These are phyloP conservation scores for Ophiostoma tasmaniense DNA, from an alignment of 2,329 filamentous ascomycete genomes.

Conservation along the genomic window DNA sequence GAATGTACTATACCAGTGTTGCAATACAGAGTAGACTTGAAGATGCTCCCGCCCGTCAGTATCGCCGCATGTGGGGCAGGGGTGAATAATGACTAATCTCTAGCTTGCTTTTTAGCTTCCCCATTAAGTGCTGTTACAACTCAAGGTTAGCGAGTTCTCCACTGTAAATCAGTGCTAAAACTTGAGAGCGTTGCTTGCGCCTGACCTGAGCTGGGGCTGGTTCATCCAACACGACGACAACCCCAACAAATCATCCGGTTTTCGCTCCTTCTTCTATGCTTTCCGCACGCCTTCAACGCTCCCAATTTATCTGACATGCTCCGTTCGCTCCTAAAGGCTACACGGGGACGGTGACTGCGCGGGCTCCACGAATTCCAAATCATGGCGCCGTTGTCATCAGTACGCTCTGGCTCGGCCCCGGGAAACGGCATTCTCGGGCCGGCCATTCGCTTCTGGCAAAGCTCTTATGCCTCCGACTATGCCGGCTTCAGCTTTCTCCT, in stretches of 20 bases:
- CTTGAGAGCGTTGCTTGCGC: not conserved
- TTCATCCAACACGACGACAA: not conserved
- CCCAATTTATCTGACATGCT: constrained; percentile 27
- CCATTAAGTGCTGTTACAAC: not conserved
- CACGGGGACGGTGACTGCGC: constrained; percentile 37
- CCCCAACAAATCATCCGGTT: not conserved
- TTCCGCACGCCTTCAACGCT: not conserved
- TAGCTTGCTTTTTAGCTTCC: not conserved
- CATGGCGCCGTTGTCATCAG: constrained; percentile 30
- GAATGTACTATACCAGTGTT: too few relatives aligned
- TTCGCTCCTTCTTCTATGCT: not conserved
- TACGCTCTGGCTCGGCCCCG: not conserved
- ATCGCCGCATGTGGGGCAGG: not conserved
- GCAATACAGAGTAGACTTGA: not conserved
- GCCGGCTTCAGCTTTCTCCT: constrained; percentile 66
- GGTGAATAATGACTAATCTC: not conserved
- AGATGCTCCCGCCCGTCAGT: not conserved
- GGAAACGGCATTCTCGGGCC: constrained; percentile 25
- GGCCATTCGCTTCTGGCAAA: constrained; percentile 44
- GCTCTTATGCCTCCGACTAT: constrained; percentile 84
- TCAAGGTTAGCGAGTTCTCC: not conserved
- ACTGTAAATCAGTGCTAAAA: not conserved
- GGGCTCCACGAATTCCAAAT: constrained; percentile 15
- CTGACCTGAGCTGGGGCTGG: not conserved
- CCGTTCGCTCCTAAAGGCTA: constrained; percentile 29